Base-by-base conservation (phyloP, 139 green algal genomes). In the Edaphochlamys debaryana region DNA sequence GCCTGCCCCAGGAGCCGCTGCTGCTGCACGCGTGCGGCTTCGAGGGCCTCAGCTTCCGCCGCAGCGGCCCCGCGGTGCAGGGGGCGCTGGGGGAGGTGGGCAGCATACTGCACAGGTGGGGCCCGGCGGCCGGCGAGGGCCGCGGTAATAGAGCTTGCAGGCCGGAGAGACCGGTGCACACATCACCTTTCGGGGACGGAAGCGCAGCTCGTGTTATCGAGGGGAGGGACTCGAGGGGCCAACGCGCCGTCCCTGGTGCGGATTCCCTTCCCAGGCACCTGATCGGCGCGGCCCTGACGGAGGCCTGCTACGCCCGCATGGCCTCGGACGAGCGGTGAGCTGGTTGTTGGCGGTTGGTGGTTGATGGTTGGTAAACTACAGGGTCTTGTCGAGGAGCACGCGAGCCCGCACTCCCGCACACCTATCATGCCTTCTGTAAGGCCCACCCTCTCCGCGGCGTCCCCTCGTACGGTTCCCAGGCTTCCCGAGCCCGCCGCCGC, bases 21-120 rank as follows among this genome's bases (percentile, higher is more conserved):
- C 78, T 98, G 85, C 89, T 98, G 52, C 93, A 88, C 77, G 68
- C 41, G 37, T 95, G 92, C 79, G 75, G 74, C 25, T 98, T 92
- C 77, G 37, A 84, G 3, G 79, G 30, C 37, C 52, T 90, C 62
- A 13, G 9, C 45, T 85, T 90, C 75, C 58, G 56, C 36, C 73
- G 74, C 58, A 82, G 36, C 30, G 2, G 29, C 67, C 41, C 67
- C 13, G 54, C 78, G 3, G 73, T 82, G 56, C 66, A 90, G n/a
- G 71, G 23, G 0, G 32, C 25, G 4, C 37, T 34, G 37, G 64
- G 37, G 17, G 67, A 62, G 20, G 73, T 79, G 64, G 50, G 17
- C 2, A 50, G 52, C 48, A 15, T 54, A 54, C 48, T 15, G 48
- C 15, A 45, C 34, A 69, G n/a, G n/a, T n/a, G n/a, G n/a, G n/a